A percentile compares a stretch with the other conserved stretches of the same genome.
phyloP scores from a whole-genome alignment of 306 rosid genomes.

The Mucuna pruriens region DNA sequence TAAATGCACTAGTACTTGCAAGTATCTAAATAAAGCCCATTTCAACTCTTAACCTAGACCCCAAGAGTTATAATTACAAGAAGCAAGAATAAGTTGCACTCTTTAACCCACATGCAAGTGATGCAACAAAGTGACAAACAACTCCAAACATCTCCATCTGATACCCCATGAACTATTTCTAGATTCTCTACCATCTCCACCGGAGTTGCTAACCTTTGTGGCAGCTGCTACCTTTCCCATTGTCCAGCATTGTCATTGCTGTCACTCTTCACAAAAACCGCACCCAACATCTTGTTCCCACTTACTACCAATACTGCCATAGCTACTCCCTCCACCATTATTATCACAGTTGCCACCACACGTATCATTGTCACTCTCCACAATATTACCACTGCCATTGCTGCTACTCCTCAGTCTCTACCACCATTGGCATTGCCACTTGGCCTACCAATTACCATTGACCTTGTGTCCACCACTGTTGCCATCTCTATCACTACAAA shows the following conservation, averaged over 20 bases:
- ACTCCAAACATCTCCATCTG: slow-evolving; percentile 21
- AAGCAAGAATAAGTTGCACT: not conserved
- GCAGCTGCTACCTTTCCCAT: not conserved
- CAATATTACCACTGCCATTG: too few species aligned
- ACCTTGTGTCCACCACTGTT: too few species aligned
- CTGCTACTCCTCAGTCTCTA: too few species aligned
- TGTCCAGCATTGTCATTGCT: not conserved
- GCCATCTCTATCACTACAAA: not conserved
- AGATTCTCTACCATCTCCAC: not conserved
- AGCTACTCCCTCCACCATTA: not conserved
- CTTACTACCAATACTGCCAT: not conserved
- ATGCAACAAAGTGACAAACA: too few species aligned
- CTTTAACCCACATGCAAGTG: not conserved
- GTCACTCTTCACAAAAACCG: slow-evolving; percentile 1
- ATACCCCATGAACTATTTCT: slow-evolving; percentile 7
- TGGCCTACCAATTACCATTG: too few species aligned
- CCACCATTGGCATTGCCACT: too few species aligned
- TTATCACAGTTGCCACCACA: too few species aligned
- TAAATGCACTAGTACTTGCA: not conserved
- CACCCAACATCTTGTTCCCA: not conserved
- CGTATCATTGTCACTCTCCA: too few species aligned
- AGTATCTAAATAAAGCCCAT: not conserved
- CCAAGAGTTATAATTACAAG: not conserved
- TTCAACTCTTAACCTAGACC: not conserved
- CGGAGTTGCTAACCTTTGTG: not conserved